phyloP scores from a whole-genome alignment of 1,139 yeast species.

The Yamadazyma membranifaciens region DNA sequence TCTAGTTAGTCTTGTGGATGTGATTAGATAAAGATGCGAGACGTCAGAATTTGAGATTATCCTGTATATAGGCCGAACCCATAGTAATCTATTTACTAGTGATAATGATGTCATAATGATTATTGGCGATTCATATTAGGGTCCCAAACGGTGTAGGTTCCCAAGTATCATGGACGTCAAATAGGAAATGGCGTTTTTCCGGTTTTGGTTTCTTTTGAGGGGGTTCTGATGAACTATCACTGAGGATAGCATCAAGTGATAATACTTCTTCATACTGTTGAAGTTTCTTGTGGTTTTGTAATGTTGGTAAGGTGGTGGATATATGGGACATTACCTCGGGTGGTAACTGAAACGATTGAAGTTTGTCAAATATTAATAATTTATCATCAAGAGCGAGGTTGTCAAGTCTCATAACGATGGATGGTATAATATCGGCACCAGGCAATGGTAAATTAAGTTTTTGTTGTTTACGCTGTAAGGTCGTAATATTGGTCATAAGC shows the following conservation, averaged over 20 bases:
- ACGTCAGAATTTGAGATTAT: background rate
- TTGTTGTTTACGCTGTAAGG: slow-evolving; percentile 1
- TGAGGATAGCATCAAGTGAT: slow-evolving; percentile 10
- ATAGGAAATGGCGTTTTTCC: slow-evolving; percentile 16
- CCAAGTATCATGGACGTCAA: slow-evolving; percentile 32
- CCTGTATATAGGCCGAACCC: background rate
- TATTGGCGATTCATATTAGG: slow-evolving; percentile 3
- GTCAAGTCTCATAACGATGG: background rate
- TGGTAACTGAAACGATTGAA: background rate
- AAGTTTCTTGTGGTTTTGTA: slow-evolving; percentile 1
- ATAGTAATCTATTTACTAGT: slow-evolving; percentile 1
- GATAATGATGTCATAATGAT: too few relatives aligned
- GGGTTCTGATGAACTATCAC: slow-evolving; percentile 7
- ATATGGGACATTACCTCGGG: background rate
- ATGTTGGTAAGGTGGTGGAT: background rate
- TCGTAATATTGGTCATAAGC: background rate
- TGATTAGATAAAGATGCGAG: slow-evolving; percentile 5
- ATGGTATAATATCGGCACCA: background rate
- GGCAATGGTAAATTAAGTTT: background rate
- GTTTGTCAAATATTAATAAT: background rate
- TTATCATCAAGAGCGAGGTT: background rate
- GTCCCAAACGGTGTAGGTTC: slow-evolving; percentile 36
- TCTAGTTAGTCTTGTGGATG: slow-evolving; percentile 1
- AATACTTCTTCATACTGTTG: slow-evolving; percentile 4
- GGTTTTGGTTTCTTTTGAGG: slow-evolving; percentile 12